Evolutionary conservation across 805 yeast species (phyloP).

Genomic region (Starmerella apicola): DNA sequence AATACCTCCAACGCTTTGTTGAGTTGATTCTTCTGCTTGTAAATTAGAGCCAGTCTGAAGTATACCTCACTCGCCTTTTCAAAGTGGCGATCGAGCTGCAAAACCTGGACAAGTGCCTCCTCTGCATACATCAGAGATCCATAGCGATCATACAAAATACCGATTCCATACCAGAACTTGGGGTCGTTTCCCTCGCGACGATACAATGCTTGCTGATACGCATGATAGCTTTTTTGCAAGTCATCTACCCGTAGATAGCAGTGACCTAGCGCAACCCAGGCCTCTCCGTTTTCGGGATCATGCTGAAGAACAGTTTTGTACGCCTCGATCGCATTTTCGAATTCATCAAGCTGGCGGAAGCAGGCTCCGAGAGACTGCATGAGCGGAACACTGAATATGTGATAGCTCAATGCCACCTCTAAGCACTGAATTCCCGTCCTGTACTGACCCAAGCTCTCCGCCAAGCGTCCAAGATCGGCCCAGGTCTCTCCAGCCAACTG

Average conservation of each 20-base stretch:
- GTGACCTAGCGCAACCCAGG: conserved; percentile 91
- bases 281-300: conserved; percentile 82
- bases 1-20: conserved; percentile 86
- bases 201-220: conserved; percentile 90
- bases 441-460: conserved; percentile 77
- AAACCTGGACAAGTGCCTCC: conserved; percentile 91
- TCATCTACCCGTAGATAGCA: conserved; percentile 96
- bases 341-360: conserved; percentile 79
- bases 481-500: conserved; percentile 45
- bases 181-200: conserved; percentile 93
- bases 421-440: conserved; percentile 83
- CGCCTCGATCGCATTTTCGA: conserved; percentile 86
- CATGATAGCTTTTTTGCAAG: conserved; percentile 85
- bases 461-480: conserved; percentile 79
- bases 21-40: conserved; percentile 85
- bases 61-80: conserved; percentile 95
- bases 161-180: conserved; percentile 97
- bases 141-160: conserved; percentile 88
- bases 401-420: conserved; percentile 74
- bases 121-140: conserved; percentile 96
- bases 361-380: conserved; percentile 77
- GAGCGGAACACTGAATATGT: conserved; percentile 77
- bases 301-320: conserved; percentile 76
- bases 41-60: conserved; percentile 89
- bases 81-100: conserved; percentile 90